Evolutionary conservation across 768 basidiomycete genomes (phyloP).

Genomic region (Mycena capillaripes): DNA sequence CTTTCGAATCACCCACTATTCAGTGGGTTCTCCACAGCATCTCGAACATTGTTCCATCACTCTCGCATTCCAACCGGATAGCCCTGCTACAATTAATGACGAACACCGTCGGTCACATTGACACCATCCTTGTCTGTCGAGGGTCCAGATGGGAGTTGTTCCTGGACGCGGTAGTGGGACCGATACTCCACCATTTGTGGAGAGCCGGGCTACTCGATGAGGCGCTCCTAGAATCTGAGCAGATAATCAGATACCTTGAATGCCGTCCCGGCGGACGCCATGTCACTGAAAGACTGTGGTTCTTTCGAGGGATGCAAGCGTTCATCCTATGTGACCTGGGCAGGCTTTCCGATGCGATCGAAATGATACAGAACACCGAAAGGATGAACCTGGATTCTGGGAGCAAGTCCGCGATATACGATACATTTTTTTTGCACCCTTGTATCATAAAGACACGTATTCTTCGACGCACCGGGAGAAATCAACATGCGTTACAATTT

Average conservation of each 20-base stretch:
- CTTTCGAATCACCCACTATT: not conserved
- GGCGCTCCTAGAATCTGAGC: not conserved
- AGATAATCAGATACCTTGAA: not conserved
- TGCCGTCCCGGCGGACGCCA: not conserved
- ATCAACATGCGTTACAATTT: not conserved
- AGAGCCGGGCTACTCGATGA: not conserved
- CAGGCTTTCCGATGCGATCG: not conserved
- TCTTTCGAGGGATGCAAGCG: not conserved
- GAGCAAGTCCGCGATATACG: too few relatives aligned
- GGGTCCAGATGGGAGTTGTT: not conserved
- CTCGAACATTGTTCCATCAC: not conserved
- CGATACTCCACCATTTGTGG: not conserved
- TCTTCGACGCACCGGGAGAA: not conserved
- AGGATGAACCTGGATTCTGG: not conserved
- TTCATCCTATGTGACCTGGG: slow-evolving; percentile 16
- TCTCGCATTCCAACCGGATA: not conserved
- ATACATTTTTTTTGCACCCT: too few relatives aligned
- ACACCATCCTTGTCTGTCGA: not conserved
- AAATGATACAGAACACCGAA: not conserved
- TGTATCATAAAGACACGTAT: not conserved
- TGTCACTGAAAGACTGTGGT: too few relatives aligned
- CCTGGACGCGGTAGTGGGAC: not conserved
- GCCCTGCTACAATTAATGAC: not conserved
- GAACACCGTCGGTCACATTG: not conserved
- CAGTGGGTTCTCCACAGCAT: not conserved